phyloP scores from a whole-genome alignment of 371 early-diverging fungal species.

The Apophysomyces variabilis region DNA sequence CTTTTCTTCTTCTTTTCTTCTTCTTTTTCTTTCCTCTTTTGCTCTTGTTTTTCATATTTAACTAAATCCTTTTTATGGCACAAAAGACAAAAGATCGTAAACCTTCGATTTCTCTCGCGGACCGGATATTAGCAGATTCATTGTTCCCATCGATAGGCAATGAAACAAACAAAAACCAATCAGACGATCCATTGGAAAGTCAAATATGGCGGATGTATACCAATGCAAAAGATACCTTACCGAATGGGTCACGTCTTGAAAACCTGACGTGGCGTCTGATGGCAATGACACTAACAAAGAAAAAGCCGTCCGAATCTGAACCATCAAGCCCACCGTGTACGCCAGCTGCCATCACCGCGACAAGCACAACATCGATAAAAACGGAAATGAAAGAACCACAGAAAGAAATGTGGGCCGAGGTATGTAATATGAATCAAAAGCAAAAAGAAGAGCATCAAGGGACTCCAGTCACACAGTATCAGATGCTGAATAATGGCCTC shows the following conservation, averaged over 20 bases:
- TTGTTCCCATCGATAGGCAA: not conserved
- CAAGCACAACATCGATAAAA: not conserved
- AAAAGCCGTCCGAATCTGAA: conserved; percentile 30
- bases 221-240: conserved; percentile 59
- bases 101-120: not conserved
- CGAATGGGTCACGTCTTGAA: conserved; percentile 61
- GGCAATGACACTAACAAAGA: conserved; percentile 54
- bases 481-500: too few species aligned
- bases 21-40: too few species aligned
- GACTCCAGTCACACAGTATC: too few species aligned
- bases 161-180: conserved; percentile 3
- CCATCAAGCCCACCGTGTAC: not conserved
- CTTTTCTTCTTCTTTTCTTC: not conserved
- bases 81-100: not conserved
- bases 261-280: conserved; percentile 69
- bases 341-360: too few species aligned
- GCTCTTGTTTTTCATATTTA: too few species aligned
- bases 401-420: too few species aligned
- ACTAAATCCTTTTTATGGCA: not conserved
- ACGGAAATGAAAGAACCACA: too few species aligned
- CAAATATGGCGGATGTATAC: conserved; percentile 66
- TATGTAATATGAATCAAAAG: too few species aligned
- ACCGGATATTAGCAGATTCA: conserved; percentile 2
- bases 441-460: too few species aligned
- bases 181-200: conserved; percentile 52